Percentiles rank a stretch among this genome's conserved stretches.
Evolutionary conservation across 768 basidiomycete genomes (phyloP).

Genomic region (Hericium erinaceus): DNA sequence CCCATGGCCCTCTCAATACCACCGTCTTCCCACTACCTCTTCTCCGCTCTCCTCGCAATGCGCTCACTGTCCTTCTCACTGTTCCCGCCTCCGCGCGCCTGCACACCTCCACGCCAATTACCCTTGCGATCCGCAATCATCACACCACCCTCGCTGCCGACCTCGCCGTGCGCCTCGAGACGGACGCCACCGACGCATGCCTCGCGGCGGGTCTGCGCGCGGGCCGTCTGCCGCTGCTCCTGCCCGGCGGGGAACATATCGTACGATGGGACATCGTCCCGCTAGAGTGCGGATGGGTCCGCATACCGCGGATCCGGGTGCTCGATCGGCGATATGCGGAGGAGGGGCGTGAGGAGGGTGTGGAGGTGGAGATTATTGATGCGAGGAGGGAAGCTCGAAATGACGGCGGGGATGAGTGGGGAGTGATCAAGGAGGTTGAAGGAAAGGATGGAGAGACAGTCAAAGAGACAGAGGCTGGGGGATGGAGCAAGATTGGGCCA

Average conservation of each 20-base stretch:
- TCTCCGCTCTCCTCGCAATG: conserved; percentile 51
- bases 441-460: conserved; percentile 31
- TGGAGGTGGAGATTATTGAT: conserved; percentile 58
- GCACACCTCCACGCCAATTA: conserved; percentile 50
- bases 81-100: conserved; percentile 55
- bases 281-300: conserved; percentile 62
- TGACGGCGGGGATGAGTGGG: conserved; percentile 27
- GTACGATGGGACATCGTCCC: conserved; percentile 64
- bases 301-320: conserved; percentile 53
- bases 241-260: conserved; percentile 61
- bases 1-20: conserved; percentile 34
- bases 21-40: conserved; percentile 52
- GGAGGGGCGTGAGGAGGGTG: conserved; percentile 38
- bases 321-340: conserved; percentile 30
- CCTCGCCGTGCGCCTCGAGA: conserved; percentile 64
- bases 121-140: conserved; percentile 56
- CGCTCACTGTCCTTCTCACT: conserved; percentile 55
- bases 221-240: conserved; percentile 59
- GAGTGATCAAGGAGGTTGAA: conserved; percentile 37
- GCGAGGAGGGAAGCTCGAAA: conserved; percentile 29
- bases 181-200: conserved; percentile 61
- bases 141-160: conserved; percentile 57
- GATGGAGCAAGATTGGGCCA: conserved; percentile 1
- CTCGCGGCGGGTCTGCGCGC: conserved; percentile 69
- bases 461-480: conserved; percentile 26